Evolutionary conservation across 2,329 filamentous ascomycete genomes (phyloP).

Genomic region (Colletotrichum sublineola): DNA sequence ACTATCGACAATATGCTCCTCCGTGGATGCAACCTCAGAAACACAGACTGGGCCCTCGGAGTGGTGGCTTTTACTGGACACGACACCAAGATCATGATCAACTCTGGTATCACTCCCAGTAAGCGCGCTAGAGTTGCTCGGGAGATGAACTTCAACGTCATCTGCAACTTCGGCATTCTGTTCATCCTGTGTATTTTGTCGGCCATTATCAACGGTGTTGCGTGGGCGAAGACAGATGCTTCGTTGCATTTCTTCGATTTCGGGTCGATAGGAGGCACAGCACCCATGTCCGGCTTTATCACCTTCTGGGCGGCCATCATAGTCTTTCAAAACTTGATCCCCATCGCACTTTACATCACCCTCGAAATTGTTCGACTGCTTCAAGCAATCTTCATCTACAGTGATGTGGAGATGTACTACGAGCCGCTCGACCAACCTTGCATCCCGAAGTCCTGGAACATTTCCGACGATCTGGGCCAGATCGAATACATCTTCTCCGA

Average conservation of each 20-base stretch:
- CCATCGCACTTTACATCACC: constrained; percentile 97
- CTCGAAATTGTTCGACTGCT: constrained; percentile 94
- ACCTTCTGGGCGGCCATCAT: constrained; percentile 97
- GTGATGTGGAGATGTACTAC: constrained; percentile 97
- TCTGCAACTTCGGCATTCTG: constrained; percentile 95
- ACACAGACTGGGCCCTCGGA: constrained; percentile 95
- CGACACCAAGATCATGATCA: constrained; percentile 99
- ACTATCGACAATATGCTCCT: constrained; percentile 95
- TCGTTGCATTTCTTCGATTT: constrained; percentile 88
- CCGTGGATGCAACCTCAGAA: constrained; percentile 91
- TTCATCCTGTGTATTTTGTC: constrained; percentile 90
- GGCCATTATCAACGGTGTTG: constrained; percentile 85
- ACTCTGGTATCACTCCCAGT: constrained; percentile 93
- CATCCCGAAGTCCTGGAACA: constrained; percentile 98
- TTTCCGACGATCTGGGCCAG: constrained; percentile 96
- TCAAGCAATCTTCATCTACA: constrained; percentile 98
- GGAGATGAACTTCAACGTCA: constrained; percentile 96
- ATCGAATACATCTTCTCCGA: constrained; percentile 99
- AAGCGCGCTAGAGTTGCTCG: constrained; percentile 93
- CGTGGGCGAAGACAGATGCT: constrained; percentile 81
- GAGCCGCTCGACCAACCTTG: constrained; percentile 94
- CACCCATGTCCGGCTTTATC: constrained; percentile 88
- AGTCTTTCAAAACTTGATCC: constrained; percentile 97
- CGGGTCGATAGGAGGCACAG: constrained; percentile 81
- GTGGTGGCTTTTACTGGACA: constrained; percentile 94